Conservation (phyloP, 108 stramenopile genomes). For the Fistulifera solaris region DNA sequence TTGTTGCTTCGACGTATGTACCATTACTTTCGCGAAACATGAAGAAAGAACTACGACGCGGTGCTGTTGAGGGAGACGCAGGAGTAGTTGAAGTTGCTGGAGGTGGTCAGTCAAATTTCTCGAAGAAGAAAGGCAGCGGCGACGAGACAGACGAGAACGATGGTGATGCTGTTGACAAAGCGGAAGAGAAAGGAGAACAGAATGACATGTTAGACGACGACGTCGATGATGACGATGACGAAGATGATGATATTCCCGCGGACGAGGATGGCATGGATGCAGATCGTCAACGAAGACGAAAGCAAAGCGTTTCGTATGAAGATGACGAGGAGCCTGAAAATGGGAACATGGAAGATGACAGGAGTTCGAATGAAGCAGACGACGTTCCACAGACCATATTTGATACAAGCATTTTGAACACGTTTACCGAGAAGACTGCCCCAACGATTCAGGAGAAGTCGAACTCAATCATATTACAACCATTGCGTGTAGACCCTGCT, state of each 20-base stretch:
- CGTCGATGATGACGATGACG: slow-evolving; percentile 71
- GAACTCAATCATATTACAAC: slow-evolving; percentile 50
- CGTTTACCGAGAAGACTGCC: slow-evolving; percentile 7
- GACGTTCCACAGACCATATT: slow-evolving; percentile 20
- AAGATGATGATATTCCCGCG: slow-evolving; percentile 31
- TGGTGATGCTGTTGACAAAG: slow-evolving; percentile 48
- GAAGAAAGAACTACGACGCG: slow-evolving; percentile 71
- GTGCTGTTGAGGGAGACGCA: slow-evolving; percentile 37
- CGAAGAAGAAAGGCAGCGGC: slow-evolving; percentile 13
- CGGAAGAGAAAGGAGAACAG: slow-evolving; percentile 28
- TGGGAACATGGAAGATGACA: slow-evolving; percentile 5
- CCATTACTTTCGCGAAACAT: slow-evolving; percentile 72
- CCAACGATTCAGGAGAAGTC: slow-evolving; percentile 30
- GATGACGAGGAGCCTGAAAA: slow-evolving; percentile 25
- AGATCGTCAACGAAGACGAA: slow-evolving; percentile 36
- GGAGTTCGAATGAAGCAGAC: slow-evolving; percentile 35
- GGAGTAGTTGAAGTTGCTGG: slow-evolving; percentile 15
- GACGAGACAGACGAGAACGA: slow-evolving; percentile 58
- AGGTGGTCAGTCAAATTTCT: neutral
- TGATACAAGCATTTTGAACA: slow-evolving; percentile 25
- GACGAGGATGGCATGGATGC: slow-evolving; percentile 59
- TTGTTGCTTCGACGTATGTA: slow-evolving; percentile 61
- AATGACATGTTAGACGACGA: slow-evolving; percentile 46
- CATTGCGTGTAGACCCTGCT: slow-evolving; percentile 66
- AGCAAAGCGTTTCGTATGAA: slow-evolving; percentile 57